Evolutionary conservation across 371 early-diverging fungal species (phyloP).

Genomic region (Circinella minor): DNA sequence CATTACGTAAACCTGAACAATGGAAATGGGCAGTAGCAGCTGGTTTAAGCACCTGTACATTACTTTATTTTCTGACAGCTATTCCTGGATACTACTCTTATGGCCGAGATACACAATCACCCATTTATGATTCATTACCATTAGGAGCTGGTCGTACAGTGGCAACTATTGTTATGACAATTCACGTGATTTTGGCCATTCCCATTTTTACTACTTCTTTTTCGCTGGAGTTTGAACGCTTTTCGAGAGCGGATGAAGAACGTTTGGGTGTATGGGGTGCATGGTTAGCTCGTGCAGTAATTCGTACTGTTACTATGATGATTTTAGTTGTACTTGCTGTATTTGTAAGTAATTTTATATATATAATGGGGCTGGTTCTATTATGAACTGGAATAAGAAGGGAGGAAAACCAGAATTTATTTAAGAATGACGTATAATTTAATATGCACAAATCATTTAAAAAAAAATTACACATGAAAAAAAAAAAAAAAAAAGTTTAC

Average conservation of each 20-base stretch:
- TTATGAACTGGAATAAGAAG: too few relatives aligned
- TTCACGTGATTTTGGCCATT: constrained; percentile 85
- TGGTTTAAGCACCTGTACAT: constrained; percentile 73
- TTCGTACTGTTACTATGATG: constrained; percentile 56
- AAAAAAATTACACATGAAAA: neutral
- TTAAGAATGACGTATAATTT: too few relatives aligned
- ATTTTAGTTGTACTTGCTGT: constrained; percentile 57
- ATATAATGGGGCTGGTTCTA: neutral
- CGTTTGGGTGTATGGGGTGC: constrained; percentile 43
- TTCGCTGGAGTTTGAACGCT: constrained; percentile 73
- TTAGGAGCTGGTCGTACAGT: constrained; percentile 60
- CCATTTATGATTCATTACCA: constrained; percentile 78
- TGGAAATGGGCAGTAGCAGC: constrained; percentile 77
- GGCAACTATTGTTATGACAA: constrained; percentile 83
- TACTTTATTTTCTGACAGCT: constrained; percentile 81
- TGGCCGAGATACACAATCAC: constrained; percentile 73
- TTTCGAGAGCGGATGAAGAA: constrained; percentile 41
- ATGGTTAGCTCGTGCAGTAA: constrained; percentile 54
- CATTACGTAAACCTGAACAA: constrained; percentile 77
- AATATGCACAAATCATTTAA: too few relatives aligned
- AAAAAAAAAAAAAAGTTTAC: neutral
- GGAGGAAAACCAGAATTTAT: too few relatives aligned
- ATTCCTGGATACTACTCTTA: constrained; percentile 84
- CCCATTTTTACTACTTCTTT: constrained; percentile 87
- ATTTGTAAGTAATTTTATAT: constrained; percentile 33